phyloP scores from a whole-genome alignment of 2,329 filamentous ascomycete genomes.

The Shiraia sp. region DNA sequence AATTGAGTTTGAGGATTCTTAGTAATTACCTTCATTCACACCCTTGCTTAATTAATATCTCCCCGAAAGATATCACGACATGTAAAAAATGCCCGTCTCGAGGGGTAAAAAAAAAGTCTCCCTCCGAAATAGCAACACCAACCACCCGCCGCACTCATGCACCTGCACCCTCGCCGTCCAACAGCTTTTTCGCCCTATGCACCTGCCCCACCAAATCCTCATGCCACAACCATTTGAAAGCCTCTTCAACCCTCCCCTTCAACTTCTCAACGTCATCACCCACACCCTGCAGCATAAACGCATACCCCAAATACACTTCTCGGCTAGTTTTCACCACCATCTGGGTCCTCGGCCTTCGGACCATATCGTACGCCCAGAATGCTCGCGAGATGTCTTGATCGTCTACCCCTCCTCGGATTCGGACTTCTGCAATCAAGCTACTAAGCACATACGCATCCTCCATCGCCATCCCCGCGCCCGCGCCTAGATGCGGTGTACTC shows the following conservation, averaged over 20 bases:
- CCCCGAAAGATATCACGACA: too few species aligned
- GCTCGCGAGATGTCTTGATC: slow-evolving; percentile 33
- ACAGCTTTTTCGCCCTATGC: slow-evolving; percentile 15
- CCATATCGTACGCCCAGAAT: slow-evolving; percentile 43
- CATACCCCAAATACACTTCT: slow-evolving; percentile 21
- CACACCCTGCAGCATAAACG: slow-evolving; percentile 21
- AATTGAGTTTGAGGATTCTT: too few species aligned
- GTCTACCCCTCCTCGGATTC: too few species aligned
- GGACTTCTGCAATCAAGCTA: slow-evolving; percentile 32
- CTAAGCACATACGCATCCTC: slow-evolving; percentile 56
- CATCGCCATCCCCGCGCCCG: slow-evolving; percentile 59
- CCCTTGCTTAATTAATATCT: too few species aligned
- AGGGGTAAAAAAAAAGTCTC: too few species aligned
- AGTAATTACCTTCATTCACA: too few species aligned
- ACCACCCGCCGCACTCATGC: too few species aligned
- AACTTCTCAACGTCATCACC: slow-evolving; percentile 20
- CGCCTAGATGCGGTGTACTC: slow-evolving; percentile 55
- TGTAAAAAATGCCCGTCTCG: too few species aligned
- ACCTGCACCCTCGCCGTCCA: slow-evolving; percentile 3
- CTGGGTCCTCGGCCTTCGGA: slow-evolving; percentile 44
- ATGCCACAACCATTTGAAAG: slow-evolving; percentile 33
- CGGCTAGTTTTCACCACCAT: slow-evolving; percentile 36
- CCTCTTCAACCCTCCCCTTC: slow-evolving; percentile 15
- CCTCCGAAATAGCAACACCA: too few species aligned
- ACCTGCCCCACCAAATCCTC: slow-evolving; percentile 31